Percentiles rank a stretch among this genome's conserved stretches.
These are phyloP conservation scores for Cudoniella acicularis DNA, from an alignment of 495 filamentous ascomycete species.

Conservation along the genomic window DNA sequence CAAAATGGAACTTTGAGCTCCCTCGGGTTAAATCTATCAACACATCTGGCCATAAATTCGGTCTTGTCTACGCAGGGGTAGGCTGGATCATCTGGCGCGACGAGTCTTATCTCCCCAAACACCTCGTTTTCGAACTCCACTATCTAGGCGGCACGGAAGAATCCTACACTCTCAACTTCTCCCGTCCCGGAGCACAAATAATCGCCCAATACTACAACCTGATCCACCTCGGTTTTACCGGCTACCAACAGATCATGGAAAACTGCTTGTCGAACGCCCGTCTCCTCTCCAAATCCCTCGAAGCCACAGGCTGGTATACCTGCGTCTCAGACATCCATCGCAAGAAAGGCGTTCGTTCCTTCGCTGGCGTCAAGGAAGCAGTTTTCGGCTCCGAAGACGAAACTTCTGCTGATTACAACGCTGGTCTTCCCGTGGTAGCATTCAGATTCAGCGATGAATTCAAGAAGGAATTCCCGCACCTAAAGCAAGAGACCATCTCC, in stretches of 20 bases:
- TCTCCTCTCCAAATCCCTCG: slow-evolving; percentile 62
- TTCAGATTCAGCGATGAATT: slow-evolving; percentile 65
- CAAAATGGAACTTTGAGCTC: slow-evolving; percentile 67
- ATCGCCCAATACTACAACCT: slow-evolving; percentile 77
- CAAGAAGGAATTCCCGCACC: slow-evolving; percentile 55
- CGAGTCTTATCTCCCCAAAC: slow-evolving; percentile 61
- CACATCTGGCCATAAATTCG: slow-evolving; percentile 70
- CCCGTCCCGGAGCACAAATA: slow-evolving; percentile 65
- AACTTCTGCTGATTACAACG: slow-evolving; percentile 57
- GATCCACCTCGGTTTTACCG: slow-evolving; percentile 65
- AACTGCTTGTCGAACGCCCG: slow-evolving; percentile 68
- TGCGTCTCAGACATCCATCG: slow-evolving; percentile 71
- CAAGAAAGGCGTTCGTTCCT: slow-evolving; percentile 27
- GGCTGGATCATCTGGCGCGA: slow-evolving; percentile 78
- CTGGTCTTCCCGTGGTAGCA: slow-evolving; percentile 68
- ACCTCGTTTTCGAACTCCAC: slow-evolving; percentile 70
- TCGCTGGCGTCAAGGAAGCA: slow-evolving; percentile 32
- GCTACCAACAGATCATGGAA: slow-evolving; percentile 65
- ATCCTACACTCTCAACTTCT: slow-evolving; percentile 75
- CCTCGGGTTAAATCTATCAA: slow-evolving; percentile 75
- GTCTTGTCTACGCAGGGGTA: slow-evolving; percentile 66
- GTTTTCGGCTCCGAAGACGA: slow-evolving; percentile 38
- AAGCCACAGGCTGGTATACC: slow-evolving; percentile 65
- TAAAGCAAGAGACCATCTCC: slow-evolving; percentile 64
- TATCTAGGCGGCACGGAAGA: slow-evolving; percentile 74